These are phyloP conservation scores for Citrus australasica DNA, from an alignment of 345 rosid genomes.

Conservation along the genomic window DNA sequence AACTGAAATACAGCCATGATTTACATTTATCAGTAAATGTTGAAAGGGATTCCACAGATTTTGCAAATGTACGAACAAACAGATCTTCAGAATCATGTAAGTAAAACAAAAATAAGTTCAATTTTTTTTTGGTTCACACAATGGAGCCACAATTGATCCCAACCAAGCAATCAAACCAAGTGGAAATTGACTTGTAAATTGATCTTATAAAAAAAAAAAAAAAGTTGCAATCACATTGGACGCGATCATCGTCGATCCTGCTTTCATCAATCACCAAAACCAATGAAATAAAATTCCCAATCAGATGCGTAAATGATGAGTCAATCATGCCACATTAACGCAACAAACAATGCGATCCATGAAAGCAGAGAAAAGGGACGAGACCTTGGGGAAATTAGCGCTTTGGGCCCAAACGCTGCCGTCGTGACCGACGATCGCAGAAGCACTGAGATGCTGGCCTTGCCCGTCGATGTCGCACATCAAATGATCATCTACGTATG, in stretches of 20 bases:
- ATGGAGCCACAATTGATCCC: background rate
- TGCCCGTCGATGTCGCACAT: slow-evolving; percentile 78
- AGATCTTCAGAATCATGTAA: background rate
- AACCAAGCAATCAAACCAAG: background rate
- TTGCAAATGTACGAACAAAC: too few species aligned
- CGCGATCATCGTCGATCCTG: too few species aligned
- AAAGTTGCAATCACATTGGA: too few species aligned
- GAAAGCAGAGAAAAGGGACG: background rate
- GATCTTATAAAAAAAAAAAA: background rate
- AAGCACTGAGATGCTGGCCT: slow-evolving; percentile 57
- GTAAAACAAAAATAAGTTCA: too few species aligned
- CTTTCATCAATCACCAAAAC: too few species aligned
- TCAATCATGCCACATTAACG: background rate
- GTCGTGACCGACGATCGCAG: slow-evolving; percentile 77
- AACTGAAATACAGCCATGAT: too few species aligned
- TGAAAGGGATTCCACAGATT: too few species aligned
- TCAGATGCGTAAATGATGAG: background rate
- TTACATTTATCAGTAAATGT: too few species aligned
- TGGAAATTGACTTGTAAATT: background rate
- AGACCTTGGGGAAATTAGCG: slow-evolving; percentile 59
- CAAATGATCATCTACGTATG: slow-evolving; percentile 82
- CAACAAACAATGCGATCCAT: background rate
- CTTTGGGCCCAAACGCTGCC: slow-evolving; percentile 95
- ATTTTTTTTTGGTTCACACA: background rate
- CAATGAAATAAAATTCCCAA: background rate